Base-by-base conservation (phyloP, 1,139 yeast species). In the Blastobotrys malaysiensis region DNA sequence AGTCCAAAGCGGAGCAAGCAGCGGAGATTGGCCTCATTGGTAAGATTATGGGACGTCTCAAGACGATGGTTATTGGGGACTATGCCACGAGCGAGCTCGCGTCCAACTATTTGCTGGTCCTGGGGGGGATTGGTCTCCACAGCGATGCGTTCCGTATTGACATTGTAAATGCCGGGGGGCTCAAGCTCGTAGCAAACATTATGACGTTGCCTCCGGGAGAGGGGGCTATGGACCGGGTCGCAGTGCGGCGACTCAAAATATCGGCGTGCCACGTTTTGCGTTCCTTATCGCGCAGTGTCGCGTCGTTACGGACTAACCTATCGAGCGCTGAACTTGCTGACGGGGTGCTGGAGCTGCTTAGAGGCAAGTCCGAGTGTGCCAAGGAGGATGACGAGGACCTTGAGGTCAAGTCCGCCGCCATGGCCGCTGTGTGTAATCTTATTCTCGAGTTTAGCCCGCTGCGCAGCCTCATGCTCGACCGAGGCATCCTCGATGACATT, bases 391-490 rank as follows among this genome's bases (percentile, higher is more conserved):
- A 55, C 9, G 66, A 72, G 3, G 72, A 72, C 13, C 56, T 58
- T 14, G 72, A 78, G 55, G 75, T 84, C 48, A 78, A 79, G 61
- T 77, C 85, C 0, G 77, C 85, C 5, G 77, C 84, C 1, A 74
- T 88, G 66, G 88, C 95, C 1, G 79, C 83, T 2, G 70, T 88
- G 22, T 87, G 96, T 45, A 90, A 90, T 65, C 76, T 88, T 53
- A 82, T 88, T 9, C 77, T 89, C 27, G 97, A 89, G 59, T 89
- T 88, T 67, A 84, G 91, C 53, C 86, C 93, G 1, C 74, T 88
- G 61, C 79, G 88, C 52, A 74, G 78, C 49, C 77, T 77, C 50
- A 75, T 87, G 53, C 72, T 84, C 39, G 78, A 80, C 19, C 76
- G 79, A 58, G 87, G 83, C 2, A 71, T 80, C 3, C 75, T 87